Conservation (phyloP, 768 basidiomycete species). For the Lentinula sp. region DNA sequence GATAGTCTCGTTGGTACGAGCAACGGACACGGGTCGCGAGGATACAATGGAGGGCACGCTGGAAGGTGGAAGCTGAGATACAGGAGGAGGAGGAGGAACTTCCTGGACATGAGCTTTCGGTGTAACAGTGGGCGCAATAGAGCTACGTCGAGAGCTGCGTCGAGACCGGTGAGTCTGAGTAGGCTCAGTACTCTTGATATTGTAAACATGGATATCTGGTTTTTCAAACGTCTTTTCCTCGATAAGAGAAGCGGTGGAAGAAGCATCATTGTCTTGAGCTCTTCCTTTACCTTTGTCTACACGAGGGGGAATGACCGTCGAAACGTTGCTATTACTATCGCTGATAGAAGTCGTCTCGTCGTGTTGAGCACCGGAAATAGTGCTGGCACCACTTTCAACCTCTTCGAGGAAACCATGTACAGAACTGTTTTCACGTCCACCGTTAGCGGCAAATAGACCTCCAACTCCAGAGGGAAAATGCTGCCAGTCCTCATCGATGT, state of each 20-base stretch:
- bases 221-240: slow-evolving; percentile 45
- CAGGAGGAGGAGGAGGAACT: not conserved
- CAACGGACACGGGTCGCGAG: not conserved
- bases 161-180: slow-evolving; percentile 1
- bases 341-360: slow-evolving; percentile 19
- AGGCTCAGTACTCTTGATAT: slow-evolving; percentile 17
- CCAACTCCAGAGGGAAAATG: slow-evolving; percentile 35
- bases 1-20: not conserved
- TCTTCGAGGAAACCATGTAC: slow-evolving; percentile 60
- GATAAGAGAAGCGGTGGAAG: slow-evolving; percentile 33
- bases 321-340: slow-evolving; percentile 26
- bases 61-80: not conserved
- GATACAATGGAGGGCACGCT: not conserved
- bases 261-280: slow-evolving; percentile 25
- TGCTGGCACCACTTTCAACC: slow-evolving; percentile 31
- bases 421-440: slow-evolving; percentile 29
- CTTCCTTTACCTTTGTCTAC: slow-evolving; percentile 48
- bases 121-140: slow-evolving; percentile 22
- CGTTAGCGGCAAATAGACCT: slow-evolving; percentile 29
- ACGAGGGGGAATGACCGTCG: slow-evolving; percentile 17
- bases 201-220: slow-evolving; percentile 56
- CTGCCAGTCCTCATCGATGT: slow-evolving; percentile 60
- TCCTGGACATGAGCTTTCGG: slow-evolving; percentile 21
- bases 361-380: slow-evolving; percentile 19
- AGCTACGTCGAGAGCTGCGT: slow-evolving; percentile 7